A percentile compares a stretch with the other conserved stretches of the same genome.
Evolutionary conservation across 2,329 filamentous ascomycete genomes (phyloP).

Genomic region (Aspergillus quadrilineatus): DNA sequence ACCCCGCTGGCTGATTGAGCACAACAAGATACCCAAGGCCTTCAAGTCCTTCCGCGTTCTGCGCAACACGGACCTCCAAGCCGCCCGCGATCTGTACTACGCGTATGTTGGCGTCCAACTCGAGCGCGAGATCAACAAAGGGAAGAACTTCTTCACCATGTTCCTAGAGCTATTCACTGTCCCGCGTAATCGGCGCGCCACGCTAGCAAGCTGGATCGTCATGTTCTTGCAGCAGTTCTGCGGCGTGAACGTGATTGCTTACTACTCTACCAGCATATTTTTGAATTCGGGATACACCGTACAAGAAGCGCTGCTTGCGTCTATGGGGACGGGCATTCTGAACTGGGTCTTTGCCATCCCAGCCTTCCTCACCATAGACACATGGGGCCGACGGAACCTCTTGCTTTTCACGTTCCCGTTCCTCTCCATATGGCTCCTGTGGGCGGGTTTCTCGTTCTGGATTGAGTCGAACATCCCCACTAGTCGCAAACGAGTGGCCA

Average conservation of each 20-base stretch:
- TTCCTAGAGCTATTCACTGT: slow-evolving; percentile 61
- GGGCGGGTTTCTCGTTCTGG: slow-evolving; percentile 53
- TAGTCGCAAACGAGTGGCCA: slow-evolving; percentile 38
- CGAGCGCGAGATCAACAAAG: slow-evolving; percentile 55
- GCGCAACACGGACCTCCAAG: slow-evolving; percentile 53
- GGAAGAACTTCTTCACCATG: slow-evolving; percentile 53
- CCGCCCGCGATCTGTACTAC: slow-evolving; percentile 58
- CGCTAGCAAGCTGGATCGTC: slow-evolving; percentile 57
- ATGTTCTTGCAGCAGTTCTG: slow-evolving; percentile 67
- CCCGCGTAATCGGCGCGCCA: slow-evolving; percentile 62
- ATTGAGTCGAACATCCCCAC: slow-evolving; percentile 36
- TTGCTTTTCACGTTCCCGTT: slow-evolving; percentile 63
- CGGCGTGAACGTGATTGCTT: slow-evolving; percentile 58
- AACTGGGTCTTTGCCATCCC: slow-evolving; percentile 66
- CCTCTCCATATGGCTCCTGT: slow-evolving; percentile 49
- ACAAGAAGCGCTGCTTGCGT: slow-evolving; percentile 57
- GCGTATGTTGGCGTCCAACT: slow-evolving; percentile 59
- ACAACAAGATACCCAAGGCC: slow-evolving; percentile 46
- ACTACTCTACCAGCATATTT: slow-evolving; percentile 64
- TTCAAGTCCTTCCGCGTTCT: slow-evolving; percentile 51
- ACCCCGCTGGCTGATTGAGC: slow-evolving; percentile 53
- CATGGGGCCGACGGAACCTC: slow-evolving; percentile 62
- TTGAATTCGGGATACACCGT: slow-evolving; percentile 53
- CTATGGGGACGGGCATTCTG: slow-evolving; percentile 63
- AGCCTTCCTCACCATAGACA: slow-evolving; percentile 66